Evolutionary conservation across 2,329 filamentous ascomycete species (phyloP), one percentile per base, ranked within the genome.

Genomic region (Incumbomyces lentus): DNA sequence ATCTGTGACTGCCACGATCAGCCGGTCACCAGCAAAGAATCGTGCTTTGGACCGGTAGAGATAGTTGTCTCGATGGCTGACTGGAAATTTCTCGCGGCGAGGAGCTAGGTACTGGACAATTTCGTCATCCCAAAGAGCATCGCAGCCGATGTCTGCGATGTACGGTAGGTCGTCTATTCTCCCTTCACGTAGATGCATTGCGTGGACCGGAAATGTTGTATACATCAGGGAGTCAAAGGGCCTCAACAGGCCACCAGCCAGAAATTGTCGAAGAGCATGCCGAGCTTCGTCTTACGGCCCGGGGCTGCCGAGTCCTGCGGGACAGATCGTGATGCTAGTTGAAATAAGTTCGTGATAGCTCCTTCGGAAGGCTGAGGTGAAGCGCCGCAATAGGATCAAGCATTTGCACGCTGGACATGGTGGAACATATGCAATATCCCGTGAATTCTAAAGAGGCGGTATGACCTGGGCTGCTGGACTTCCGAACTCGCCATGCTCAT

Each of bases 91-190:
- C 29, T 49, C 26, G 31, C 55, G 52, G 31, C 48, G 17, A 12
- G 56, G 56, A 14, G 48, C 48, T 11, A 57, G 31, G 35, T 46
- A 53, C 4, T 22, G 22, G 11, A 45, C 49, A n/a, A 57, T 31
- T 17, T 56, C 50, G 19, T 57, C 55, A 17, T 57, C 48, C 12
- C 47, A 50, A 43, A 55, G 45, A 10, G 55, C 51, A 18, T 52
- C 44, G 19, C 46, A 50, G 12, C 45, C 44, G 33, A 55, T 32
- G 18, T 47, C 39, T 10, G 55, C 51, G n/a, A 52, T 38, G 34
- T 48, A 48, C 2, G 50, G 37, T 26, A 56, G 40, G 35, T 58
- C 54, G 13, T 46, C 34, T 11, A 39, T 18, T 16, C 14, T 18
- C 14, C 51, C 48, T 19, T 44, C 54, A 32, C 54, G 49, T 40